Evolutionary conservation across 352 stramenopile genomes (phyloP), one percentile per base, ranked within the genome.

Genomic region (Thraustochytrium sp.): DNA sequence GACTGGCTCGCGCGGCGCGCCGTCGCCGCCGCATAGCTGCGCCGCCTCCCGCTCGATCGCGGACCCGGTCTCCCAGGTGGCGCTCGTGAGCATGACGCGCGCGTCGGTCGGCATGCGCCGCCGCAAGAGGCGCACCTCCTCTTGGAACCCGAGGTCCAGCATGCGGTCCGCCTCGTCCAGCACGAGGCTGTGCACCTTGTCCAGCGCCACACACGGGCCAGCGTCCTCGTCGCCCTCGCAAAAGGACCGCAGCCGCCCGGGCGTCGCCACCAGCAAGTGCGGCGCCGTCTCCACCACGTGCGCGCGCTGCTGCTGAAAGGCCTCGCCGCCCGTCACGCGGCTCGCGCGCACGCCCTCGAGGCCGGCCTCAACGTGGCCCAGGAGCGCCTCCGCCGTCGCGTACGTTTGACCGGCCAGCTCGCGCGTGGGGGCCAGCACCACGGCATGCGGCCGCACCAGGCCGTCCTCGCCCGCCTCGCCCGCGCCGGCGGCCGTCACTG

Each of bases 141-240:
- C 93, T 0, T 97, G 95, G 85, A 99, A 99, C 64, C 97, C 97
- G 74, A 93, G 83, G 82, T 98, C 93, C 85, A 98, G 95, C 94
- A 98, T 98, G 21, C 94, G 89, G 92, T 99, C 97, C 2, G 96
- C 96, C 88, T 99, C 97, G 89, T 99, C 97, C 53, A 99, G 82
- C 8, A 99, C 96, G 55, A 99, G 42, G 16, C 23, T 37, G 11
- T 89, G 59, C 36, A 94, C 87, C 74, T 93, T 88, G 76, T 93
- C 88, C 55, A 98, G 89, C 26, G 37, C 23, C 44, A 49, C n/a
- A 29, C 53, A 46, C 29, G 26, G 5, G 54, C 23, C 29, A 21
- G 42, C 68, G 36, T 82, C 88, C 74, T 91, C 88, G 18, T 88
- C 94, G 74, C 89, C 87, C 29, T 82, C 82, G 31, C 93, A 85